Evolutionary conservation across 495 filamentous ascomycete species (phyloP).

Genomic region (Neurospora pannonica): DNA sequence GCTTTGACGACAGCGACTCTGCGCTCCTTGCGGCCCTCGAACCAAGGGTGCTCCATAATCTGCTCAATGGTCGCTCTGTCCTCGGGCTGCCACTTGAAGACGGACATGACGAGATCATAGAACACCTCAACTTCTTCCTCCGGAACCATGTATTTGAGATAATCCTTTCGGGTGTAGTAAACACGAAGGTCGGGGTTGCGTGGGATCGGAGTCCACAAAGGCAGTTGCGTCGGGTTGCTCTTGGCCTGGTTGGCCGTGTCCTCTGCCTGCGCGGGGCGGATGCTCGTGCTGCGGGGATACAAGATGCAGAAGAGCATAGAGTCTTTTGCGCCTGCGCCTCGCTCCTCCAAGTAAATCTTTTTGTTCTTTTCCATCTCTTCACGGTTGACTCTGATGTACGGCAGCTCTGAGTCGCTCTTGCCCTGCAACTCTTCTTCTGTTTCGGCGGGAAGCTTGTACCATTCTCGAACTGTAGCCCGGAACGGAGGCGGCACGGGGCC

Average conservation of each 20-base stretch:
- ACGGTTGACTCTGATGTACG: background rate
- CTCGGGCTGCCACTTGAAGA: slow-evolving; percentile 16
- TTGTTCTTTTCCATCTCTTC: background rate
- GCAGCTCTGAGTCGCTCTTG: background rate
- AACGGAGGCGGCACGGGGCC: slow-evolving; percentile 11
- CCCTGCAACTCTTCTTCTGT: background rate
- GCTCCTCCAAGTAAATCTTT: background rate
- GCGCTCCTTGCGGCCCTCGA: background rate
- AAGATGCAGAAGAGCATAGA: background rate
- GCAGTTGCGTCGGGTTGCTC: background rate
- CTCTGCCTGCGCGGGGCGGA: background rate
- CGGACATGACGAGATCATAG: slow-evolving; percentile 12
- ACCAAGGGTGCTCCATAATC: slow-evolving; percentile 10
- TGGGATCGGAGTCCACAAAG: background rate
- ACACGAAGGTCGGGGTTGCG: background rate
- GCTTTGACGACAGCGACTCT: background rate
- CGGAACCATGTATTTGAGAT: background rate
- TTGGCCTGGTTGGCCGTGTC: background rate
- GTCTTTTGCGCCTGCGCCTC: background rate
- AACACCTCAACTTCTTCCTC: slow-evolving; percentile 10
- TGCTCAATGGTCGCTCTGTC: slow-evolving; percentile 4
- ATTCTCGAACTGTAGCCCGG: background rate
- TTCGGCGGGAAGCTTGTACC: background rate
- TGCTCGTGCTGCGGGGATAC: background rate
- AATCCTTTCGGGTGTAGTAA: background rate